Evolutionary conservation across 1,284 basidiomycete species (phyloP), one percentile per base, ranked within the genome.

Genomic region (Ustilago bromivora): DNA sequence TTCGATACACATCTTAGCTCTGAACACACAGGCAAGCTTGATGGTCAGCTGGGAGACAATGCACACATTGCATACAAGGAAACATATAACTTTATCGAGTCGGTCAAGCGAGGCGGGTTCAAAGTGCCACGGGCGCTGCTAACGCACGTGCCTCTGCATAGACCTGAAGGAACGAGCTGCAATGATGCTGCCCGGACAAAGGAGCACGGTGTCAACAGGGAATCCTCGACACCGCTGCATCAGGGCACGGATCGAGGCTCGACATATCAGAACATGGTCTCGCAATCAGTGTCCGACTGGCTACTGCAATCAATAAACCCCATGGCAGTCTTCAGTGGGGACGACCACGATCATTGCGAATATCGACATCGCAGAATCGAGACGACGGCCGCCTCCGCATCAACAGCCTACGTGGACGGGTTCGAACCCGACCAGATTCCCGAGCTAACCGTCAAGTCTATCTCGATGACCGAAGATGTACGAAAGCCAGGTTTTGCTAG

Each of bases 281-380:
- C 66, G 10, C 13, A 49, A 2, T 71, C 74, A 19, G 71, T 83
- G 1, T 64, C 78, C 0, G 34, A 61, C 13, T 84, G 79, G 70
- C 58, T 84, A 32, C 59, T 84, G 9, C 43, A 57, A 13, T 41
- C 57, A 1, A 67, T 82, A 40, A 61, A 78, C 35, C 81, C 81
- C 0, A 60, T 67, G 19, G 65, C 69, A 0, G 71, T 84, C 0
- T 84, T 84, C 57, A 78, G 77, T 47, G 82, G 82, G 12, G 81
- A 84, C 34, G 81, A 84, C 52, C 82, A 84, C 61, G 81, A 84
- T 49, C 81, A 84, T 51, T 84, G 82, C 64, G 81, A 84, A 41
- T 63, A 69, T 32, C 61, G 78, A 3, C 82, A 84, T 59, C n/a
- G 54, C n/a, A 51, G 69, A 47, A 17, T 19, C 17, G 17, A 8